Evolutionary conservation across 768 basidiomycete species (phyloP).

Genomic region (Tulasnella sp.): DNA sequence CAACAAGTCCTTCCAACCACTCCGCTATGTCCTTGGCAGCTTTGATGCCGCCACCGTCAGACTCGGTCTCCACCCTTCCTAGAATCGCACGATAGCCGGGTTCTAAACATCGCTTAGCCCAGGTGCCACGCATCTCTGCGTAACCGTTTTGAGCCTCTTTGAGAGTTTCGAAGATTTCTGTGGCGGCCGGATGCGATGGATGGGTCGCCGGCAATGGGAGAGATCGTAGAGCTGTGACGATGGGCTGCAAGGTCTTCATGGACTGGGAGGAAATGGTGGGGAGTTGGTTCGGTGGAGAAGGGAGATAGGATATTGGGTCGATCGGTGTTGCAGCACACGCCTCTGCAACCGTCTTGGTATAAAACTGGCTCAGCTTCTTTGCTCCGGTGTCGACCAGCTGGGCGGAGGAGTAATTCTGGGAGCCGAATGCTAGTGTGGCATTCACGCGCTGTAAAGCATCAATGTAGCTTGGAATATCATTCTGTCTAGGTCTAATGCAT

Average conservation of each 20-base stretch:
- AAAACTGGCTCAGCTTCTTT: conserved; percentile 78
- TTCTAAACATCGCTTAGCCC: conserved; percentile 77
- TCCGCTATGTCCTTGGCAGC: conserved; percentile 72
- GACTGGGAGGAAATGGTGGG: conserved; percentile 56
- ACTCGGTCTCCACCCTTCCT: conserved; percentile 67
- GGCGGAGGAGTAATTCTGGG: conserved; percentile 50
- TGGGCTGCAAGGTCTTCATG: conserved; percentile 59
- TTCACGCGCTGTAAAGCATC: conserved; percentile 78
- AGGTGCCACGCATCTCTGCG: conserved; percentile 82
- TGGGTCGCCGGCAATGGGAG: conserved; percentile 78
- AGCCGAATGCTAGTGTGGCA: conserved; percentile 73
- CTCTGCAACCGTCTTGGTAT: conserved; percentile 87
- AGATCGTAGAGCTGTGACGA: conserved; percentile 64
- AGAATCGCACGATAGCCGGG: conserved; percentile 67
- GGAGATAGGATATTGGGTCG: conserved; percentile 43
- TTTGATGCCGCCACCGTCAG: conserved; percentile 54
- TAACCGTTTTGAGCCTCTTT: conserved; percentile 81
- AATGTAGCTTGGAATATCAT: conserved; percentile 65
- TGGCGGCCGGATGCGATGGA: conserved; percentile 78
- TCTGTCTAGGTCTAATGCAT: conserved; percentile 64
- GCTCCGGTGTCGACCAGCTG: conserved; percentile 80
- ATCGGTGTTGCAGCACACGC: conserved; percentile 64
- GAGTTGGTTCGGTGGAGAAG: conserved; percentile 49
- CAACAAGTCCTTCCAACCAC: conserved; percentile 69
- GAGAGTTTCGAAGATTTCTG: conserved; percentile 63